Evolutionary conservation across 139 green algal genomes (phyloP).

Genomic region (Edaphochlamys debaryana): DNA sequence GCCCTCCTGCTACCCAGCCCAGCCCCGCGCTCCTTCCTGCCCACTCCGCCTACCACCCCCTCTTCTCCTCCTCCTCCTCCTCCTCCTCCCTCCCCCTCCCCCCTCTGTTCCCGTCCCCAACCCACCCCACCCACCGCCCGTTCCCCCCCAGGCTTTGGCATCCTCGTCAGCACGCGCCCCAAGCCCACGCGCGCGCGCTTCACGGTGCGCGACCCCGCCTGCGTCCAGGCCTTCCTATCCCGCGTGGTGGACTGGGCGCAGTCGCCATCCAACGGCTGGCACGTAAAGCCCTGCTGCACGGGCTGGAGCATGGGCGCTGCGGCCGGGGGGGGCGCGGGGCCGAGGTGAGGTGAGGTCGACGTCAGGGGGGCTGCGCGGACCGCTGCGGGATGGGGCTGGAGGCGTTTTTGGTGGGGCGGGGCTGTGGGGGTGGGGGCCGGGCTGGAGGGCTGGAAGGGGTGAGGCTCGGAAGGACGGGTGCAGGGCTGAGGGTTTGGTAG

Average conservation of each 20-base stretch:
- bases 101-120: too few relatives aligned
- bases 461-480: too few relatives aligned
- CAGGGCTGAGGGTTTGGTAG: too few relatives aligned
- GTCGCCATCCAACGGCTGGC: conserved; percentile 57
- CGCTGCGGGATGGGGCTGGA: neutral
- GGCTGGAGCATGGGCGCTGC: conserved; percentile 12
- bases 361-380: neutral
- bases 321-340: neutral
- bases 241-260: conserved; percentile 57
- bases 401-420: too few relatives aligned
- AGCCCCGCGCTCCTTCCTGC: too few relatives aligned
- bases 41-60: too few relatives aligned
- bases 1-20: too few relatives aligned
- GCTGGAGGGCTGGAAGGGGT: too few relatives aligned
- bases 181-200: conserved; percentile 83
- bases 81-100: too few relatives aligned
- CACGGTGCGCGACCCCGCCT: conserved; percentile 76
- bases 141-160: conserved; percentile 68
- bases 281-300: conserved; percentile 19
- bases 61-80: too few relatives aligned
- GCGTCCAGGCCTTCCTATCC: conserved; percentile 79
- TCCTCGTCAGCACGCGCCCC: conserved; percentile 85
- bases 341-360: neutral
- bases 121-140: too few relatives aligned
- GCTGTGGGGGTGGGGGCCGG: too few relatives aligned